A percentile compares a stretch with the other conserved stretches of the same genome.
phyloP scores from a whole-genome alignment of 1,284 basidiomycete species.

The Cryptococcus jaspeensis region DNA sequence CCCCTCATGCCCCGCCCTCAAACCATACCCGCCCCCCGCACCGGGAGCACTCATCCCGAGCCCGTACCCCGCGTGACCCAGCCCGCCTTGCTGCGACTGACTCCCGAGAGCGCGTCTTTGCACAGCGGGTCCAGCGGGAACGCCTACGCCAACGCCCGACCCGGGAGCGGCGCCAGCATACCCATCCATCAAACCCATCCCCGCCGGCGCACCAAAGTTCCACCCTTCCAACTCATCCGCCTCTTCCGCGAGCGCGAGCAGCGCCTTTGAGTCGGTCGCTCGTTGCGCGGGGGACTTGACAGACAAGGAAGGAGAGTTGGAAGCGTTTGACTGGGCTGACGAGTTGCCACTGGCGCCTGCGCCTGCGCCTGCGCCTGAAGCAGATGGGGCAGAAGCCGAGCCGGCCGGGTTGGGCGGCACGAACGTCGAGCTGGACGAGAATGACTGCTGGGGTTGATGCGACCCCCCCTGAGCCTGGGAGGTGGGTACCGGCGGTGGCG shows the following conservation, averaged over 20 bases:
- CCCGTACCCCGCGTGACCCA: neutral
- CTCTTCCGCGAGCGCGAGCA: conserved; percentile 49
- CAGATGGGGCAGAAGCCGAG: neutral
- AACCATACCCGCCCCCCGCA: conserved; percentile 7
- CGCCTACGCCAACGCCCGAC: neutral
- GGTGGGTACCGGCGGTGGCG: conserved; percentile 8
- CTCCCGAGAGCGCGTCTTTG: neutral
- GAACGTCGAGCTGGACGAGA: neutral
- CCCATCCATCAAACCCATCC: conserved; percentile 28
- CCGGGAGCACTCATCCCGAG: neutral
- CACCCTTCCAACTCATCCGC: conserved; percentile 51
- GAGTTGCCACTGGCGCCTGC: neutral
- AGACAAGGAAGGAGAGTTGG: conserved; percentile 34
- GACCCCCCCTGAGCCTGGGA: neutral
- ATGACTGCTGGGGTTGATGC: neutral
- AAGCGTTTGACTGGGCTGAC: conserved; percentile 26
- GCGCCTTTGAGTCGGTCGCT: conserved; percentile 46
- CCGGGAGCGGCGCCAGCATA: neutral
- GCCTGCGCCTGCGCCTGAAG: neutral
- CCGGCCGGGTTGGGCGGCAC: too few species aligned
- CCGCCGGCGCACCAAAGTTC: conserved; percentile 30
- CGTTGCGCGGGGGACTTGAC: conserved; percentile 36
- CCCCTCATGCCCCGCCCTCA: conserved; percentile 3
- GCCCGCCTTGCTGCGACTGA: neutral
- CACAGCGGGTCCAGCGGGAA: too few species aligned